These are phyloP conservation scores for Aspergillus sp. DNA, from an alignment of 2,329 filamentous ascomycete species.

Conservation along the genomic window DNA sequence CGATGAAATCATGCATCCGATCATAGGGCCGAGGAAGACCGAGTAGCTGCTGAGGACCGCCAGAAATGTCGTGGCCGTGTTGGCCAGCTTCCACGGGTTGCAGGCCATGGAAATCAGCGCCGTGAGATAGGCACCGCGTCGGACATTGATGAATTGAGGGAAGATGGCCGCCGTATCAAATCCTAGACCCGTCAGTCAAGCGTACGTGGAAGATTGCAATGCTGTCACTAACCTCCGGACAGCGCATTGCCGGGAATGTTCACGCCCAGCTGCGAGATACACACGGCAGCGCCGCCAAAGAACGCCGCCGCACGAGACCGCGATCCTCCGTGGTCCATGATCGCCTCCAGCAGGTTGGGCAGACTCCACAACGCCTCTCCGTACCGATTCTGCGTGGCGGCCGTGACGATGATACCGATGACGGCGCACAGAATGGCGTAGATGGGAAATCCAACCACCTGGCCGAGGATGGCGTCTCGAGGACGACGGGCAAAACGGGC, in stretches of 20 bases:
- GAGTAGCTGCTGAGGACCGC: slow-evolving; percentile 28
- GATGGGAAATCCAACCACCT: slow-evolving; percentile 22
- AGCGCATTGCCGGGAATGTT: slow-evolving; percentile 26
- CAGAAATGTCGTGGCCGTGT: slow-evolving; percentile 22
- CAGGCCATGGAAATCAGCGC: slow-evolving; percentile 29
- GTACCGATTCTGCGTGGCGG: slow-evolving; percentile 27
- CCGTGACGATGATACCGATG: slow-evolving; percentile 30
- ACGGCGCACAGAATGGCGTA: slow-evolving; percentile 21
- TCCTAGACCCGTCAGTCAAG: slow-evolving; percentile 29
- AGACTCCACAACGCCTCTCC: slow-evolving; percentile 26
- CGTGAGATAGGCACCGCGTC: slow-evolving; percentile 53
- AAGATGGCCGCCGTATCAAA: slow-evolving; percentile 57
- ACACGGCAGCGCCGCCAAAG: slow-evolving; percentile 23
- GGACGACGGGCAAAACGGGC: slow-evolving; percentile 26
- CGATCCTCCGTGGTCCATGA: slow-evolving; percentile 21
- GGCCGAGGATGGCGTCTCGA: slow-evolving; percentile 22
- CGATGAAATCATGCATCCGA: slow-evolving; percentile 46
- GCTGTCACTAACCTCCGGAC: slow-evolving; percentile 5
- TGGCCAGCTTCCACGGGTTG: slow-evolving; percentile 25
- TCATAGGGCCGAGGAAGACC: slow-evolving; percentile 50
- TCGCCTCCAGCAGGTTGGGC: slow-evolving; percentile 21
- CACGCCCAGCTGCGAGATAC: slow-evolving; percentile 25
- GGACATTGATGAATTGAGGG: slow-evolving; percentile 56
- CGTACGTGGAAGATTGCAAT: too few species aligned
- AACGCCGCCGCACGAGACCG: slow-evolving; percentile 23